These are phyloP conservation scores for Fomitopsis palustris DNA, from an alignment of 1,284 basidiomycete genomes.

Conservation along the genomic window DNA sequence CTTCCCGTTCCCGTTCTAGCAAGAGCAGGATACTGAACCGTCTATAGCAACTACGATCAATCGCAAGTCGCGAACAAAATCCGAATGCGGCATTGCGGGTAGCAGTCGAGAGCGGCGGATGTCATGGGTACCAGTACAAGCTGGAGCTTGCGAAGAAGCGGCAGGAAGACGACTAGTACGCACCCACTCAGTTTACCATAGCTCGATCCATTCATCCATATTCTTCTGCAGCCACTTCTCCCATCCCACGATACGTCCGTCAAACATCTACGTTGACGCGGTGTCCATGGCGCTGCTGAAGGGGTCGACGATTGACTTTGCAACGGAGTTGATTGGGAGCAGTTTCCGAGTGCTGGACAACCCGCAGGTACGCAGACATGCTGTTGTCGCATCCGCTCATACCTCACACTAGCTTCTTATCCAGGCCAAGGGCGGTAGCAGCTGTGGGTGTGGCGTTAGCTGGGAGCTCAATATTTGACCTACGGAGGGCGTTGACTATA, in stretches of 20 bases:
- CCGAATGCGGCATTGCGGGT: conserved; percentile 67
- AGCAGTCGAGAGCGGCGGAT: conserved; percentile 85
- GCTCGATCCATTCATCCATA: conserved; percentile 2
- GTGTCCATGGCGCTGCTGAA: conserved; percentile 78
- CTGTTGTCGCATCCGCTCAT: not conserved
- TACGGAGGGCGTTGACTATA: too few species aligned
- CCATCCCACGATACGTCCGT: conserved; percentile 65
- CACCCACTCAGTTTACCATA: conserved; percentile 10
- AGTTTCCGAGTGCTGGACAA: conserved; percentile 79
- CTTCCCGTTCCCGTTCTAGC: too few species aligned
- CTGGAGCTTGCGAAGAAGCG: conserved; percentile 67
- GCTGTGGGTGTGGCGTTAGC: conserved; percentile 90
- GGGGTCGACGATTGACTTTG: conserved; percentile 84
- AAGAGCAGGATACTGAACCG: not conserved
- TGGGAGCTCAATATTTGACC: conserved; percentile 73
- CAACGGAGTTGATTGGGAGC: conserved; percentile 88
- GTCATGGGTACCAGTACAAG: conserved; percentile 93
- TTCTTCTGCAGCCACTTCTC: conserved; percentile 43
- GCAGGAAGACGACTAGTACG: conserved; percentile 78
- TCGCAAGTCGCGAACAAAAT: conserved; percentile 57
- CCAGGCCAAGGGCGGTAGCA: conserved; percentile 63
- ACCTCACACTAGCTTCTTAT: not conserved
- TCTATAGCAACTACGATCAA: conserved; percentile 61
- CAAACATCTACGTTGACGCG: conserved; percentile 78
- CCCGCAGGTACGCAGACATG: conserved; percentile 47